Evolutionary conservation across 2,329 filamentous ascomycete genomes (phyloP).

Genomic region (Apiospora pterosperma): DNA sequence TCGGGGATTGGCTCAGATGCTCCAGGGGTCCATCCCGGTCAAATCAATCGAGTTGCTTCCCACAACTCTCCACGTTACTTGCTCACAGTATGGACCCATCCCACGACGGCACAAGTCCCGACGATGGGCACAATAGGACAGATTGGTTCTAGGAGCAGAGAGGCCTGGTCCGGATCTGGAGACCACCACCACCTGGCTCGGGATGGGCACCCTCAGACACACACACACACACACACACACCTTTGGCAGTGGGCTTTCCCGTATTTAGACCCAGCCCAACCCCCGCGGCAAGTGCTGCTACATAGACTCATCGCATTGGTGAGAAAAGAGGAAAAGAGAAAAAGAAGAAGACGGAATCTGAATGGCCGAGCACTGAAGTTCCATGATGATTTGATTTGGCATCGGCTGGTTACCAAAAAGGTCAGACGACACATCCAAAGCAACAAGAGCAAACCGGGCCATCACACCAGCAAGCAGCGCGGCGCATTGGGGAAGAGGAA

Average conservation of each 20-base stretch:
- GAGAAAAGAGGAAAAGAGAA: not conserved
- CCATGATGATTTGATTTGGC: not conserved
- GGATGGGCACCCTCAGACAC: not conserved
- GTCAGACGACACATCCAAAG: slow-evolving; percentile 25
- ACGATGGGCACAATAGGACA: not conserved
- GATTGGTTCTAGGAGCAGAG: not conserved
- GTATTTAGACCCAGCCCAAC: slow-evolving; percentile 23
- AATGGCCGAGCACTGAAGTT: slow-evolving; percentile 25
- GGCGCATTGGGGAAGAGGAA: not conserved
- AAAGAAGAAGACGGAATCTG: slow-evolving; percentile 26
- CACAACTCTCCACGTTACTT: not conserved
- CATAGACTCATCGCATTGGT: not conserved
- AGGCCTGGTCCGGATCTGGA: not conserved
- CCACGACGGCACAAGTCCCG: not conserved
- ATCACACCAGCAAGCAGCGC: not conserved
- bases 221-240: not conserved
- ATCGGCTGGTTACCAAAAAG: slow-evolving; percentile 16
- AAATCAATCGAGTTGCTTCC: not conserved
- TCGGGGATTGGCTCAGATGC: not conserved
- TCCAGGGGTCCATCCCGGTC: not conserved
- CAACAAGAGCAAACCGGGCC: not conserved
- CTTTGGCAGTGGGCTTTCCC: slow-evolving; percentile 1
- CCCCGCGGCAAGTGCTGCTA: slow-evolving; percentile 24
- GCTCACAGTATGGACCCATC: not conserved
- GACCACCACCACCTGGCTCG: not conserved